Evolutionary conservation across 1,284 basidiomycete species (phyloP).

Genomic region (Leccinum solheimii): DNA sequence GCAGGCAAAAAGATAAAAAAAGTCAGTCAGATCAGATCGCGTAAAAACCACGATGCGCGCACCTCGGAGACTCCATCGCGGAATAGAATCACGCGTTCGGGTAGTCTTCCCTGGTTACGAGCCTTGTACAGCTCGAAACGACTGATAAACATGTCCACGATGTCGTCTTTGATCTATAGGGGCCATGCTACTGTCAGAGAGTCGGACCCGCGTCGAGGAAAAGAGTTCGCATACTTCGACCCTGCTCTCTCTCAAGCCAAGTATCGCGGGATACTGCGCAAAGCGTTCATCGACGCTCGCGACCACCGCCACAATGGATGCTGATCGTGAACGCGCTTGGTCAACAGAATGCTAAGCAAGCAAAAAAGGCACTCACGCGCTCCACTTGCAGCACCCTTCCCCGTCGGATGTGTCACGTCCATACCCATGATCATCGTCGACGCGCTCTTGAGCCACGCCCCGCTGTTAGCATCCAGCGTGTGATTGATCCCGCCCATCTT

Average conservation of each 20-base stretch:
- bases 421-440: constrained; percentile 81
- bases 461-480: constrained; percentile 50
- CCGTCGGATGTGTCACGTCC: constrained; percentile 76
- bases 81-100: constrained; percentile 66
- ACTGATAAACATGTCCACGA: constrained; percentile 67
- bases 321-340: constrained; percentile 8
- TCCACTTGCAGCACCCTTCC: constrained; percentile 48
- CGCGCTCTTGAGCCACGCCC: constrained; percentile 53
- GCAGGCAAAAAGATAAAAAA: neutral
- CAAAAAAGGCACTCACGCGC: constrained; percentile 40
- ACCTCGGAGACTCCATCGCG: constrained; percentile 78
- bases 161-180: constrained; percentile 64
- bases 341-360: neutral
- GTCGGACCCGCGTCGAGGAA: neutral
- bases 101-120: constrained; percentile 48
- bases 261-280: constrained; percentile 68
- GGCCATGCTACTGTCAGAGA: neutral
- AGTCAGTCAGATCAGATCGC: neutral
- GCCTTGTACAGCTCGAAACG: constrained; percentile 59
- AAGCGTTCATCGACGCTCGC: constrained; percentile 66
- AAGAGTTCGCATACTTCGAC: constrained; percentile 56
- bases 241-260: constrained; percentile 61
- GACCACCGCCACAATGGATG: constrained; percentile 77
- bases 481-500: constrained; percentile 81
- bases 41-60: constrained; percentile 17